Conservation (phyloP, 2,329 filamentous ascomycete genomes). For the Verticillium nubilum region DNA sequence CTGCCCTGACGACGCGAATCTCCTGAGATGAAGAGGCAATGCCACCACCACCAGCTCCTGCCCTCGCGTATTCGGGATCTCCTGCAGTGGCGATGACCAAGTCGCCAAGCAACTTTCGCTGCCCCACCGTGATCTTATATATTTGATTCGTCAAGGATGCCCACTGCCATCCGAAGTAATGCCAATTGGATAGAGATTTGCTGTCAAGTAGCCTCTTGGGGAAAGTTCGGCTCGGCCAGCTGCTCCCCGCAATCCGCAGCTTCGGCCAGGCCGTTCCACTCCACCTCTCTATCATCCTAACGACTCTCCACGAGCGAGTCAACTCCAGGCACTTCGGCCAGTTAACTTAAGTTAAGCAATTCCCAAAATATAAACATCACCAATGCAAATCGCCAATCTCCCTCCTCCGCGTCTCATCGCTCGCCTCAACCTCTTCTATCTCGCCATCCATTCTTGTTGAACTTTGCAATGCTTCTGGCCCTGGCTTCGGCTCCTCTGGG, state of each 20-base stretch:
- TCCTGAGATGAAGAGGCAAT: not conserved
- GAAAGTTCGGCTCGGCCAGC: not conserved
- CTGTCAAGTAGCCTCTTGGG: not conserved
- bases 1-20: too few species aligned
- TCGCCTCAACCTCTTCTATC: not conserved
- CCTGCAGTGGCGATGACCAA: not conserved
- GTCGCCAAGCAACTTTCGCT: not conserved
- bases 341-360: not conserved
- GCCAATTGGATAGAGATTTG: not conserved
- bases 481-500: not conserved
- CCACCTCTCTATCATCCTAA: not conserved
- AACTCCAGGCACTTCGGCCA: too few species aligned
- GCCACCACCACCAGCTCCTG: not conserved
- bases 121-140: not conserved
- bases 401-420: slow-evolving; percentile 1
- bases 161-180: not conserved
- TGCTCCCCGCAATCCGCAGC: not conserved
- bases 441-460: not conserved
- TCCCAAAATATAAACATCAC: not conserved
- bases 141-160: not conserved
- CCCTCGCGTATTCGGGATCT: not conserved
- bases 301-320: too few species aligned
- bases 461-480: not conserved
- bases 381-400: not conserved
- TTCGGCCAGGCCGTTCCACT: not conserved